Conservation (phyloP, 768 basidiomycete species). For the Podaxis rugospora region DNA sequence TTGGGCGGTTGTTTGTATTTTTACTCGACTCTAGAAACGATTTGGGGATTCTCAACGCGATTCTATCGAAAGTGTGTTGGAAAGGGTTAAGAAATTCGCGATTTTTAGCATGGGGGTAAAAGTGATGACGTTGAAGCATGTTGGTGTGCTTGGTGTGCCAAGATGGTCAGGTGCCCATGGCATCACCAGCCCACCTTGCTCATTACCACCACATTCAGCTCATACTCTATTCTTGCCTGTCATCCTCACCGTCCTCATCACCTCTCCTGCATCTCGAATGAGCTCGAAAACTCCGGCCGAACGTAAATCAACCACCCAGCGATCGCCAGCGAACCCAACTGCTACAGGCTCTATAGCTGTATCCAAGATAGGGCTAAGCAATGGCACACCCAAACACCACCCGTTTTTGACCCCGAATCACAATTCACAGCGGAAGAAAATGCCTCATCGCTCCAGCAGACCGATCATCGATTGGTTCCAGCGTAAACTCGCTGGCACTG, state of each 20-base stretch:
- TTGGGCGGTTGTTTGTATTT: not conserved
- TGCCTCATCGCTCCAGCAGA: slow-evolving; percentile 68
- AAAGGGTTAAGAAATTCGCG: not conserved
- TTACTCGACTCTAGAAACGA: not conserved
- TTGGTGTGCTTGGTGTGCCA: not conserved
- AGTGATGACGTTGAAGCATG: not conserved
- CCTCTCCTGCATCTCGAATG: slow-evolving; percentile 2
- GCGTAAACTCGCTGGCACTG: slow-evolving; percentile 74
- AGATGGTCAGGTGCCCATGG: slow-evolving; percentile 4
- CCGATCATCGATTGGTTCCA: slow-evolving; percentile 91
- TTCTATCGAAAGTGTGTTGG: not conserved
- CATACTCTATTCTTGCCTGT: not conserved
- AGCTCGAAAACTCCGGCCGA: slow-evolving; percentile 5
- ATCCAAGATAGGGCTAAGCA: not conserved
- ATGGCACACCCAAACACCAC: not conserved
- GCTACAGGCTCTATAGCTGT: not conserved
- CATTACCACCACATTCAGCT: not conserved
- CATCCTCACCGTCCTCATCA: not conserved
- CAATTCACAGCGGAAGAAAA: slow-evolving; percentile 51
- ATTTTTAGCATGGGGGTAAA: not conserved
- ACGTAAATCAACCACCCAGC: slow-evolving; percentile 2
- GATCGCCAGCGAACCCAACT: not conserved
- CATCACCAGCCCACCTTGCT: not conserved
- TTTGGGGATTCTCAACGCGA: not conserved
- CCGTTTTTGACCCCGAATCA: slow-evolving; percentile 23